Evolutionary conservation across 495 filamentous ascomycete species (phyloP).

Genomic region (Pyrenopolyporus hunteri): DNA sequence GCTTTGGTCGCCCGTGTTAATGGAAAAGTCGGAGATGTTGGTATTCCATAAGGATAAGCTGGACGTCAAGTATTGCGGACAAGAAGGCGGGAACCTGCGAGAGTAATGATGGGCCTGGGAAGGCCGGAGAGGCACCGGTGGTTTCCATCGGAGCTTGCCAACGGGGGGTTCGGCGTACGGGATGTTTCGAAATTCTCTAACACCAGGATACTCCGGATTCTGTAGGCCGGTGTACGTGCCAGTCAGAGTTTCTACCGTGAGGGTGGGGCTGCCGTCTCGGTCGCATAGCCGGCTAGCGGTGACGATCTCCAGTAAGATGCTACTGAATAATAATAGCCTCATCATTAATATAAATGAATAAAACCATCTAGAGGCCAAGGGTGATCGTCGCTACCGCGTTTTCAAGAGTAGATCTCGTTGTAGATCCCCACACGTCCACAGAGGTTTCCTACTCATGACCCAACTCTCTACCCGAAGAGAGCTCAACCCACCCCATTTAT

Average conservation of each 20-base stretch:
- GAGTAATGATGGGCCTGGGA: constrained; percentile 42
- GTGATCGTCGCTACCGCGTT: not conserved
- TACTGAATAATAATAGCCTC: constrained; percentile 5
- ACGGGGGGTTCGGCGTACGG: constrained; percentile 53
- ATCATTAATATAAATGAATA: constrained; percentile 8
- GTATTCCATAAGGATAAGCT: constrained; percentile 44
- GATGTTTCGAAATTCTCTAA: constrained; percentile 55
- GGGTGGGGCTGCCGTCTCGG: constrained; percentile 11
- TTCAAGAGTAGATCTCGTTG: not conserved
- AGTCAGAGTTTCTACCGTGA: constrained; percentile 44
- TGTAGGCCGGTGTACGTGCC: constrained; percentile 50
- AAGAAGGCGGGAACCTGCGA: constrained; percentile 46
- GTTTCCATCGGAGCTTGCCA: constrained; percentile 48
- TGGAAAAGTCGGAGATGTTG: constrained; percentile 45
- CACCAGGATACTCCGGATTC: constrained; percentile 44
- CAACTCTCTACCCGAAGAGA: not conserved
- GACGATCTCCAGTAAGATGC: constrained; percentile 6
- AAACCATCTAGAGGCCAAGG: constrained; percentile 11
- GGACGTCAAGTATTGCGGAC: constrained; percentile 44
- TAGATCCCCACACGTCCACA: not conserved
- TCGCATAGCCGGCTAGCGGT: constrained; percentile 2
- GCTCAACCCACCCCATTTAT: constrained; percentile 10
- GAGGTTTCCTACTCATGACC: not conserved
- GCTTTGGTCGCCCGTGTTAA: constrained; percentile 43
- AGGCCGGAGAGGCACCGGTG: constrained; percentile 43